Evolutionary conservation across 2,329 filamentous ascomycete species (phyloP).

Genomic region (Kalmusia sp.): DNA sequence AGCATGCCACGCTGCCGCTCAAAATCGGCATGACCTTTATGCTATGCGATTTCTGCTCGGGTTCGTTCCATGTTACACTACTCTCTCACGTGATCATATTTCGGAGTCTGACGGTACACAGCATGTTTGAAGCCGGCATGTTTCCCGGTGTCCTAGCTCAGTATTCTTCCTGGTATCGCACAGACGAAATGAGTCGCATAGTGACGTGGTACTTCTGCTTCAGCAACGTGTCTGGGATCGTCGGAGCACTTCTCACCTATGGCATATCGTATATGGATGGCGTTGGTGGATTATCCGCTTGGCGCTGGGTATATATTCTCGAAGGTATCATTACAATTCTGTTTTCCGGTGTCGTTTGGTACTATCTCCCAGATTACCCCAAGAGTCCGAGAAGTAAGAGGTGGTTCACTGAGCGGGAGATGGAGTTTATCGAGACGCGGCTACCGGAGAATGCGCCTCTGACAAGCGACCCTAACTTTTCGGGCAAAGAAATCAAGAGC

Average conservation of each 20-base stretch:
- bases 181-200: conserved; percentile 46
- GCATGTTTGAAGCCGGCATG: conserved; percentile 36
- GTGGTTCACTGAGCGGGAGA: conserved; percentile 50
- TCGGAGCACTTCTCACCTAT: conserved; percentile 36
- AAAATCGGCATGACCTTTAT: conserved; percentile 32
- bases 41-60: conserved; percentile 31
- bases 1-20: conserved; percentile 37
- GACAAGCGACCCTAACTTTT: conserved; percentile 48
- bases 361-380: conserved; percentile 54
- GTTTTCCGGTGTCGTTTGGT: conserved; percentile 48
- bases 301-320: conserved; percentile 52
- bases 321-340: conserved; percentile 54
- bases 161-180: conserved; percentile 46
- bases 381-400: conserved; percentile 46
- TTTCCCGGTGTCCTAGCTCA: conserved; percentile 40
- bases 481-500: conserved; percentile 43
- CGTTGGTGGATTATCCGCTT: conserved; percentile 21
- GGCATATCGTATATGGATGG: conserved; percentile 30
- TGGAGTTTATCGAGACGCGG: conserved; percentile 50
- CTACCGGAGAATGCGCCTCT: conserved; percentile 49
- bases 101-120: conserved; percentile 40
- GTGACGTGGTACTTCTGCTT: conserved; percentile 46
- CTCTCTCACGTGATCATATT: conserved; percentile 45
- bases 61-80: conserved; percentile 1
- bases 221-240: conserved; percentile 41